Evolutionary conservation across 164 flowering plant species (phyloP), one percentile per base, ranked within the genome.

Genomic region (Vitis labrusca): DNA sequence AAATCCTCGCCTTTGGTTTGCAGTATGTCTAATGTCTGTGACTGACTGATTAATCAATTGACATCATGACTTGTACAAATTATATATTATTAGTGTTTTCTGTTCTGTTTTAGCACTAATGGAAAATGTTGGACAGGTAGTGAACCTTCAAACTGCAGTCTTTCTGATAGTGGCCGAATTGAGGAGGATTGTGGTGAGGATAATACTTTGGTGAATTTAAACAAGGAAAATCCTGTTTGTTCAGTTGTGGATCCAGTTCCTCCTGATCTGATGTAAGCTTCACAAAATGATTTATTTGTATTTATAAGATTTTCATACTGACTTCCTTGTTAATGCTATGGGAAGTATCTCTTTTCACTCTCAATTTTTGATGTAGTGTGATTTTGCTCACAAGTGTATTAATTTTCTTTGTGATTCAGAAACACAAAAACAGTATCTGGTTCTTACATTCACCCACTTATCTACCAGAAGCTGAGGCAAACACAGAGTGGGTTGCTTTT

Each of bases 401-500:
- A 27, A 10, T 23, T 61, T 0, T 64, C 59, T 27, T 6, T 80
- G n/a, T 71, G n/a, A 50, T 82, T 67, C 87, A 87, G 95, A 30
- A 66, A 58, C 49, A 54, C 29, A 48, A 79, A 76, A 66, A 63
- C 69, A 48, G 49, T 62, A 63, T 51, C 71, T 51, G 19, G 77
- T 74, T 82, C 73, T 63, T 77, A 68, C 65, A 61, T 86, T 55
- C 93, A 91, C 63, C 91, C 93, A 5, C 77, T 75, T 74, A 79
- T 89, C 67, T 71, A 19, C 56, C 75, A 76, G 70, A 86, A 78
- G 53, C 59, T 91, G 81, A 63, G 67, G 68, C 77, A 83, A 66
- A 65, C 84, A 63, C 81, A 71, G 73, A 71, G 61, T 50, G 73
- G 74, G 59, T 6, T 51, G 59, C 57, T 70, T 71, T 15, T 53